Evolutionary conservation across 768 basidiomycete species (phyloP), one percentile per base, ranked within the genome.

Genomic region (Termitomyces heimii): DNA sequence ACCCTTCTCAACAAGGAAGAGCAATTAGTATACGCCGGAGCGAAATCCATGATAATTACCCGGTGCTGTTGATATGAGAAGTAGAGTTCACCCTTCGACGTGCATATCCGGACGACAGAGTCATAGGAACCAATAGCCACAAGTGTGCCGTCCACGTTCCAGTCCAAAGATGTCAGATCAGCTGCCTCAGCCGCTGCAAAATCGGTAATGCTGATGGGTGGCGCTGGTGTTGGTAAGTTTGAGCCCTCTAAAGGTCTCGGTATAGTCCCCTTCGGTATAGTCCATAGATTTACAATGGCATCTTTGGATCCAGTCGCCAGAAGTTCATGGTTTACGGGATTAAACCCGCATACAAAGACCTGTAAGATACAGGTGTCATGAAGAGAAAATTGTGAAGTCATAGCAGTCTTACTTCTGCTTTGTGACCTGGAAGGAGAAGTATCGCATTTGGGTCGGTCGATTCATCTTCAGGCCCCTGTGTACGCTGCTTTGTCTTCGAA

Each of bases 261-360:
- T 54, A 89, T 68, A 58, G 84, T 76, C 91, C 90, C 37, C 29
- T 44, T 54, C 9, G 53, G 80, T 54, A 89, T 69, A 58, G 84
- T 76, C 90, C 90, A 93, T 57, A 91, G 72, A 60, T 88, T 81
- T 16, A 91, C 81, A 20, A 83, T 74, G 43, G 86, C 84, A 69
- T 93, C 89, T 68, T 86, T 89, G 40, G 91, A 90, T 55, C 91
- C 91, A 29, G 89, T 84, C 22, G 88, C 88, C 18, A 93, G 70
- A n/a, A 84, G 64, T 39, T 80, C 75, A 31, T 73, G 74, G 34
- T 78, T 73, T 37, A 71, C 75, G 13, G 91, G 89, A 70, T 89
- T 92, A 77, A 88, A 93, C 4, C 86, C 82, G 55, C 88, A 89
- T 6, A 89, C 84, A 54, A 92, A 93, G 7, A 93, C 88, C 89